A percentile compares a stretch with the other conserved stretches of the same genome.
These are phyloP conservation scores for Schwanniomyces pseudopolymorphus DNA, from an alignment of 805 yeast species.

Conservation along the genomic window DNA sequence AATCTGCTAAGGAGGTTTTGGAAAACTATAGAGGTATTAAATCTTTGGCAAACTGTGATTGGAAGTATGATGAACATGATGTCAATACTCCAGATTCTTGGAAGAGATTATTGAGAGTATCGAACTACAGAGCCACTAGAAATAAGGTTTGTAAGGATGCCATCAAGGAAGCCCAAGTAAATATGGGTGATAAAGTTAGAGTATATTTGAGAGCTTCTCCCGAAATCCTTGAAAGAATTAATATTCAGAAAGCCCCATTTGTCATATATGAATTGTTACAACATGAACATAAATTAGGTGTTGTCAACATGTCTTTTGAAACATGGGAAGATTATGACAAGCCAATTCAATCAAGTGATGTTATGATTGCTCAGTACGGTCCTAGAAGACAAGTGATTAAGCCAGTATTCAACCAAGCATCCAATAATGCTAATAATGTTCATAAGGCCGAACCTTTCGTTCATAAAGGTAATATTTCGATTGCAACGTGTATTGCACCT, in stretches of 20 bases:
- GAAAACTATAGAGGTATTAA: constrained; percentile 84
- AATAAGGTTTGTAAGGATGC: constrained; percentile 66
- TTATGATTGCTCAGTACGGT: constrained; percentile 87
- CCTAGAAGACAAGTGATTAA: constrained; percentile 80
- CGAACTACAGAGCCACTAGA: constrained; percentile 74
- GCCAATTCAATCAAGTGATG: constrained; percentile 82
- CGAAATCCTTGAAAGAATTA: constrained; percentile 40
- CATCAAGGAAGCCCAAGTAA: constrained; percentile 38
- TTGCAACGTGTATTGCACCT: constrained; percentile 90
- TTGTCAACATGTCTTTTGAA: constrained; percentile 76
- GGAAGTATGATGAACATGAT: constrained; percentile 88
- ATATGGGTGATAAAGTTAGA: constrained; percentile 61
- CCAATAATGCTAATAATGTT: constrained; percentile 78
- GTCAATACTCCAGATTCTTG: constrained; percentile 74
- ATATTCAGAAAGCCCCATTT: constrained; percentile 50
- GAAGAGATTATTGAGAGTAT: constrained; percentile 70
- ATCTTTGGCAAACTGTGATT: constrained; percentile 71
- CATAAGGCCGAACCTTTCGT: constrained; percentile 82
- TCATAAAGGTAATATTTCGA: constrained; percentile 65
- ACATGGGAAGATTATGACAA: constrained; percentile 88
- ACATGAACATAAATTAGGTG: constrained; percentile 85
- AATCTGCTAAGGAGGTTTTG: constrained; percentile 72
- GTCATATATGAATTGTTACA: constrained; percentile 71
- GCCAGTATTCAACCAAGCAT: constrained; percentile 80
- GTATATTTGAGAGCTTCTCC: constrained; percentile 61